Conservation (phyloP, 352 stramenopile genomes). For the Phytophthora capsici region DNA sequence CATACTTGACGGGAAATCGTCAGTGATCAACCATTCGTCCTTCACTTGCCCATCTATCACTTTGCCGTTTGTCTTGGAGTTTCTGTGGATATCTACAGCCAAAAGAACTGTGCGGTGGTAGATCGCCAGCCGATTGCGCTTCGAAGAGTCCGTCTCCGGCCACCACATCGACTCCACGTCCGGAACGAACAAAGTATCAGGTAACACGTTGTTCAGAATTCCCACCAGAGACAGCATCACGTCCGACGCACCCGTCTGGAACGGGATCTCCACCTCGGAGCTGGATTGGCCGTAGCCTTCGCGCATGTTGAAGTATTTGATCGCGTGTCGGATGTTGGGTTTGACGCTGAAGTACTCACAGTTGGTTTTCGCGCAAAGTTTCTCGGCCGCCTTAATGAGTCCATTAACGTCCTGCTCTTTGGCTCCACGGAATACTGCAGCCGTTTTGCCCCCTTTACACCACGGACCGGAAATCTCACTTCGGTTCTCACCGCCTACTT, state of each 20-base stretch:
- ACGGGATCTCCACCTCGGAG: conserved; percentile 43
- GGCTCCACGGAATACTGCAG: conserved; percentile 58
- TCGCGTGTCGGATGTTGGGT: conserved; percentile 55
- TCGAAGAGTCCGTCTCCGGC: conserved; percentile 34
- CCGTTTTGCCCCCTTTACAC: conserved; percentile 52
- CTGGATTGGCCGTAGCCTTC: conserved; percentile 51
- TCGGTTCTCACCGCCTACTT: background rate
- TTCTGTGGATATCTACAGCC: conserved; percentile 58
- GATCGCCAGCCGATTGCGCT: conserved; percentile 47
- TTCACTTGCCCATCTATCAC: conserved; percentile 13
- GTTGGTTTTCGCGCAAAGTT: conserved; percentile 47
- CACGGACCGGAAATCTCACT: conserved; percentile 23
- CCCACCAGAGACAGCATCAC: conserved; percentile 60
- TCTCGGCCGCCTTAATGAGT: conserved; percentile 49
- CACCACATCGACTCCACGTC: conserved; percentile 23
- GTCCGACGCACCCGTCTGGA: conserved; percentile 54
- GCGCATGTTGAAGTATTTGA: conserved; percentile 71
- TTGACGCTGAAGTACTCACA: conserved; percentile 67
- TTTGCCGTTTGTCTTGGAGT: conserved; percentile 50
- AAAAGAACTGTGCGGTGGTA: conserved; percentile 56
- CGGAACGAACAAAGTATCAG: conserved; percentile 49
- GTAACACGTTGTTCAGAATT: conserved; percentile 62
- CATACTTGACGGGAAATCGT: conserved; percentile 27
- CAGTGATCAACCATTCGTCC: conserved; percentile 14
- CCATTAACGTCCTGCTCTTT: conserved; percentile 52